These are phyloP conservation scores for Violaceomyces palustris DNA, from an alignment of 1,284 basidiomycete genomes.

Conservation along the genomic window DNA sequence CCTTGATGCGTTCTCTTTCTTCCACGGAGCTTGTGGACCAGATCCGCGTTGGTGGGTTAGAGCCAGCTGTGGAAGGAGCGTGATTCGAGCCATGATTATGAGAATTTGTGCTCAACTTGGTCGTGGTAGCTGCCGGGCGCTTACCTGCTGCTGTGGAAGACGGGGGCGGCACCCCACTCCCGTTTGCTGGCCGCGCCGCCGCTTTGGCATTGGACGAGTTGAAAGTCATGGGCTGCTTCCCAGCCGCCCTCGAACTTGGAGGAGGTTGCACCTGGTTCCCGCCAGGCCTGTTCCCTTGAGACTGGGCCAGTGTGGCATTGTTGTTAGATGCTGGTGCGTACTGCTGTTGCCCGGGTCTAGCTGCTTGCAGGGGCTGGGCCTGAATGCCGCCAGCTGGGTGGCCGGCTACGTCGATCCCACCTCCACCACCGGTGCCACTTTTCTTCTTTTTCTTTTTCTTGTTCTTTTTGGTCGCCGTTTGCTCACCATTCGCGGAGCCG, in stretches of 20 bases:
- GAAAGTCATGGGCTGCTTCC: constrained; percentile 67
- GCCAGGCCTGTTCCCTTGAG: too few relatives aligned
- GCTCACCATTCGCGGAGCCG: neutral
- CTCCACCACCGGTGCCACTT: constrained; percentile 32
- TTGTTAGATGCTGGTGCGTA: constrained; percentile 3
- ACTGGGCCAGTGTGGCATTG: neutral
- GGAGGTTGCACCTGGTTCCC: constrained; percentile 31
- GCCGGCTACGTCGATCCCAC: constrained; percentile 51
- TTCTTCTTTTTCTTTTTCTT: constrained; percentile 61
- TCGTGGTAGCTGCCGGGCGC: constrained; percentile 55
- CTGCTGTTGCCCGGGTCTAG: constrained; percentile 41
- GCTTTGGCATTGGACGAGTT: constrained; percentile 31
- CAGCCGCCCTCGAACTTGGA: constrained; percentile 66
- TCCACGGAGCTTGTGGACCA: constrained; percentile 74
- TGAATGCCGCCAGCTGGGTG: constrained; percentile 44
- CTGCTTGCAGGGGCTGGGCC: constrained; percentile 20
- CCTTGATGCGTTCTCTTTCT: constrained; percentile 92
- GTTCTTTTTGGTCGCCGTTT: constrained; percentile 31
- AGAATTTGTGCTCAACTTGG: constrained; percentile 2
- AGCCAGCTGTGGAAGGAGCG: neutral
- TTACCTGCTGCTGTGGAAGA: constrained; percentile 56
- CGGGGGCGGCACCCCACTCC: constrained; percentile 47
- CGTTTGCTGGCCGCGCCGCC: constrained; percentile 48
- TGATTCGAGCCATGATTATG: constrained; percentile 3
- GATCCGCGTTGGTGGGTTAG: constrained; percentile 13